These are phyloP conservation scores for Arctium lappa DNA, from an alignment of 129 eudicot genomes.

Conservation along the genomic window DNA sequence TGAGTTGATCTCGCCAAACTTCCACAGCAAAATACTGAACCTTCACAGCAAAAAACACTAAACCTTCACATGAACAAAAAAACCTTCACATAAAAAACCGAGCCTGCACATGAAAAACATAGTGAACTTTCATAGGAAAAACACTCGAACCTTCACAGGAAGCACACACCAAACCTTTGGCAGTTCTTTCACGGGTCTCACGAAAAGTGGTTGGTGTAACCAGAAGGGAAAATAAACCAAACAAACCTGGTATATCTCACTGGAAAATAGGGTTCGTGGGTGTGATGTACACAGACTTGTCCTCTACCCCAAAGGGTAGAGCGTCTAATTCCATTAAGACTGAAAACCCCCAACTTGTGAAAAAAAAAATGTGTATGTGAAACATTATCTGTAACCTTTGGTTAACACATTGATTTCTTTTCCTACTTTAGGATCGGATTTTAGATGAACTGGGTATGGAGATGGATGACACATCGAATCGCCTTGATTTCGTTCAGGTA, in stretches of 20 bases:
- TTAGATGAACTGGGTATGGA: conserved; percentile 60
- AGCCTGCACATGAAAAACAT: not conserved
- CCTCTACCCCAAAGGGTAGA: not conserved
- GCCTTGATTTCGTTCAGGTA: conserved; percentile 84
- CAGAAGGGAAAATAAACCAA: not conserved
- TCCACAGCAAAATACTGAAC: not conserved
- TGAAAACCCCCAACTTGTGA: not conserved
- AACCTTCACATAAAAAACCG: not conserved
- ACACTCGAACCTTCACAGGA: too few species aligned
- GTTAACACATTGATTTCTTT: not conserved
- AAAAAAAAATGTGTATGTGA: not conserved
- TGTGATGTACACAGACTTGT: not conserved
- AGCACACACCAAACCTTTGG: not conserved
- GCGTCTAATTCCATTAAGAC: not conserved
- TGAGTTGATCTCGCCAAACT: not conserved
- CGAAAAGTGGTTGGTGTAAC: not conserved
- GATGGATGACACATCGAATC: conserved; percentile 70
- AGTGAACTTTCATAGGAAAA: not conserved
- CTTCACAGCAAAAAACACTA: not conserved
- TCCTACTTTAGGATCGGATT: conserved; percentile 51
- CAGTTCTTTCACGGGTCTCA: too few species aligned
- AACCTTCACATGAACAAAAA: not conserved
- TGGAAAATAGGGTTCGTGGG: not conserved
- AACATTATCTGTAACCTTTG: not conserved
- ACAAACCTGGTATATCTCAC: not conserved